phyloP scores from a whole-genome alignment of 345 rosid species.

The Brassica napus region Da-Ae NC_063435.1:14155001-14155500 shows the following conservation, averaged over 20 bases:
- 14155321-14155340: constrained; percentile 82
- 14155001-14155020: neutral
- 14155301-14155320: constrained; percentile 88
- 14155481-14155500: constrained; percentile 70
- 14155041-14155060: constrained; percentile 68
- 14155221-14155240: constrained; percentile 73
- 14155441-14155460: constrained; percentile 77
- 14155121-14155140: constrained; percentile 60
- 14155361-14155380: constrained; percentile 68
- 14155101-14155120: constrained; percentile 75
- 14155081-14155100: constrained; percentile 76
- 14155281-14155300: constrained; percentile 83
- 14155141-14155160: constrained; percentile 68
- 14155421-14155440: constrained; percentile 92
- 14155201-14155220: constrained; percentile 82
- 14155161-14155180: constrained; percentile 71
- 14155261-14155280: constrained; percentile 86
- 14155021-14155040: constrained; percentile 43
- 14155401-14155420: constrained; percentile 82
- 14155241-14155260: constrained; percentile 86
- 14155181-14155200: constrained; percentile 87
- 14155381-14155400: constrained; percentile 60
- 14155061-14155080: constrained; percentile 83
- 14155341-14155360: constrained; percentile 85
- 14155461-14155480: constrained; percentile 85